These are phyloP conservation scores for Hypoxylon crocopeplum DNA, from an alignment of 495 filamentous ascomycete genomes.

Conservation along the genomic window DNA sequence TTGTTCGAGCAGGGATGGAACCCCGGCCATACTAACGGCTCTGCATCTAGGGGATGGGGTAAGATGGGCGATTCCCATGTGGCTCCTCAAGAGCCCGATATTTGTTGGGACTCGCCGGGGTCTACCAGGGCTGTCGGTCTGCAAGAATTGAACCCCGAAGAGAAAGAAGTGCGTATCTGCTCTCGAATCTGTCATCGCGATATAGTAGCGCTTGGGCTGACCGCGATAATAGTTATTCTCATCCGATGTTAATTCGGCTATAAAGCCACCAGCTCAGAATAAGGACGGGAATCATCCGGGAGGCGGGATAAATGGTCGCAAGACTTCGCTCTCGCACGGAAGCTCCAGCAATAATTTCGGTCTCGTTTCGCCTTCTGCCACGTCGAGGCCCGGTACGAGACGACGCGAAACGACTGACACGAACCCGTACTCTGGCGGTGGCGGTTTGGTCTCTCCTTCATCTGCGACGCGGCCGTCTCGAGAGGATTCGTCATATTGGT, in stretches of 20 bases:
- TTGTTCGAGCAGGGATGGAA: slow-evolving; percentile 80
- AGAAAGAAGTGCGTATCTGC: slow-evolving; percentile 71
- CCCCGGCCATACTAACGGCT: slow-evolving; percentile 69
- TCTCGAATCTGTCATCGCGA: slow-evolving; percentile 21
- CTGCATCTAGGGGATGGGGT: slow-evolving; percentile 73
- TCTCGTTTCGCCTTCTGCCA: slow-evolving; percentile 66
- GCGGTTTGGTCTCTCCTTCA: slow-evolving; percentile 56
- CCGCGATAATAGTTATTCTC: slow-evolving; percentile 65
- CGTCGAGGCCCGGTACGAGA: slow-evolving; percentile 71
- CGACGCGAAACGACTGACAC: slow-evolving; percentile 90
- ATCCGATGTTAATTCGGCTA: slow-evolving; percentile 86
- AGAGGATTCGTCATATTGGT: slow-evolving; percentile 61
- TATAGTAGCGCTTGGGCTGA: slow-evolving; percentile 1
- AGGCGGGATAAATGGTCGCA: slow-evolving; percentile 68
- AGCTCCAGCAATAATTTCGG: slow-evolving; percentile 53
- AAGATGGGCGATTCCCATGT: slow-evolving; percentile 73
- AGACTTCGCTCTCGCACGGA: slow-evolving; percentile 73
- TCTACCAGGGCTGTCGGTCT: slow-evolving; percentile 74
- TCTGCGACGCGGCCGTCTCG: slow-evolving; percentile 54
- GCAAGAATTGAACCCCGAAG: slow-evolving; percentile 78
- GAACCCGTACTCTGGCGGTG: slow-evolving; percentile 64
- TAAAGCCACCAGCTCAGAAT: slow-evolving; percentile 82
- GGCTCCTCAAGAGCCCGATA: slow-evolving; percentile 69
- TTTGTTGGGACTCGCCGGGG: slow-evolving; percentile 89
- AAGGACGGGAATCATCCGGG: slow-evolving; percentile 69